Evolutionary conservation across 1,284 basidiomycete species (phyloP).

Genomic region (Melampsora occidentalis): DNA sequence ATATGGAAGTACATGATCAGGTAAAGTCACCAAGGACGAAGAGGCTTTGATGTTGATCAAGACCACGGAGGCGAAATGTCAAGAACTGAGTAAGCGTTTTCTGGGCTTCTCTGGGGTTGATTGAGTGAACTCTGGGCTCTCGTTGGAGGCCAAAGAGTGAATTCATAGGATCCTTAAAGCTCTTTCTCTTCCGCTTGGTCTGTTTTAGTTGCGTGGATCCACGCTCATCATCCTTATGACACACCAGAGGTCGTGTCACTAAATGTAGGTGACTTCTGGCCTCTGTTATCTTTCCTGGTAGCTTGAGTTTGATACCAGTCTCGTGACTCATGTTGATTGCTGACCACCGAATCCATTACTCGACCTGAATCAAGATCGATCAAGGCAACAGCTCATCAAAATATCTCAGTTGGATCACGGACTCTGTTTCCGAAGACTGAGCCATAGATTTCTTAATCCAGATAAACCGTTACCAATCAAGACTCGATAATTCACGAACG

Average conservation of each 20-base stretch:
- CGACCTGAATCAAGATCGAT: conserved; percentile 3
- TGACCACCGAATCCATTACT: not conserved
- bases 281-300: not conserved
- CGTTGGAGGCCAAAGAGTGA: too few relatives aligned
- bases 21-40: not conserved
- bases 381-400: not conserved
- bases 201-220: not conserved
- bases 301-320: not conserved
- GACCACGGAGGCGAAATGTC: not conserved
- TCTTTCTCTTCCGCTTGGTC: too few relatives aligned
- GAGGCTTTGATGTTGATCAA: conserved; percentile 13
- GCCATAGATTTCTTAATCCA: too few relatives aligned
- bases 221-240: conserved; percentile 8
- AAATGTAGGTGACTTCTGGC: not conserved
- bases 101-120: too few relatives aligned
- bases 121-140: too few relatives aligned
- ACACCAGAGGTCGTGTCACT: not conserved
- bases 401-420: conserved; percentile 7
- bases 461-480: too few relatives aligned
- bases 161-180: too few relatives aligned
- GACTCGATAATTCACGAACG: too few relatives aligned
- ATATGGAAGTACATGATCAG: not conserved
- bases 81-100: not conserved
- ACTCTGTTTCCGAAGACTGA: not conserved
- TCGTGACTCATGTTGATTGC: not conserved